These are phyloP conservation scores for Sporothrix globosa DNA, from an alignment of 2,329 filamentous ascomycete genomes.

Conservation along the genomic window DNA sequence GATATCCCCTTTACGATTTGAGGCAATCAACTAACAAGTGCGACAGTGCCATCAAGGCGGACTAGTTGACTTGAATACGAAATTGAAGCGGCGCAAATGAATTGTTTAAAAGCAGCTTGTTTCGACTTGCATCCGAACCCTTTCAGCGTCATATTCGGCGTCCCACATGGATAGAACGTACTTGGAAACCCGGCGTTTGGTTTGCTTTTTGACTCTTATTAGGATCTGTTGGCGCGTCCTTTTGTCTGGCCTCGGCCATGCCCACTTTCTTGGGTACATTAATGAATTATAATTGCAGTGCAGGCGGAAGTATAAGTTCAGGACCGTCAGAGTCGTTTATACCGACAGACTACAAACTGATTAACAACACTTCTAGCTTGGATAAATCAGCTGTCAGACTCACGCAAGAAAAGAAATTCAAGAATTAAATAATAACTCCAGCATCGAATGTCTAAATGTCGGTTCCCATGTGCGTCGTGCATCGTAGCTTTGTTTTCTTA, in stretches of 20 bases:
- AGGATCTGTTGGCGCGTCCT: neutral
- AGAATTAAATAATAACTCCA: neutral
- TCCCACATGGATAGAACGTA: slow-evolving; percentile 31
- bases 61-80: slow-evolving; percentile 42
- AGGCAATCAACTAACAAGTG: neutral
- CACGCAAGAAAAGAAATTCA: neutral
- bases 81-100: neutral
- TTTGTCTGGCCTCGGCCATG: neutral
- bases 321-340: neutral
- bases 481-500: no score
- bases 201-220: neutral
- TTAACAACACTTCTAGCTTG: neutral
- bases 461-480: no score
- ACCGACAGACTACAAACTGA: neutral
- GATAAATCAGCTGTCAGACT: neutral
- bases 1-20: neutral
- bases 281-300: neutral
- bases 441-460: neutral
- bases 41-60: slow-evolving; percentile 56
- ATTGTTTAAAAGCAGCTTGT: neutral
- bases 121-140: slow-evolving; percentile 25
- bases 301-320: neutral
- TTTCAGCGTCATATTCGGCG: slow-evolving; percentile 31
- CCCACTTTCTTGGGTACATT: neutral
- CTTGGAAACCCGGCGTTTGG: slow-evolving; percentile 22